Evolutionary conservation across 805 yeast species (phyloP).

Genomic region (Kazachstania psychrophila): DNA sequence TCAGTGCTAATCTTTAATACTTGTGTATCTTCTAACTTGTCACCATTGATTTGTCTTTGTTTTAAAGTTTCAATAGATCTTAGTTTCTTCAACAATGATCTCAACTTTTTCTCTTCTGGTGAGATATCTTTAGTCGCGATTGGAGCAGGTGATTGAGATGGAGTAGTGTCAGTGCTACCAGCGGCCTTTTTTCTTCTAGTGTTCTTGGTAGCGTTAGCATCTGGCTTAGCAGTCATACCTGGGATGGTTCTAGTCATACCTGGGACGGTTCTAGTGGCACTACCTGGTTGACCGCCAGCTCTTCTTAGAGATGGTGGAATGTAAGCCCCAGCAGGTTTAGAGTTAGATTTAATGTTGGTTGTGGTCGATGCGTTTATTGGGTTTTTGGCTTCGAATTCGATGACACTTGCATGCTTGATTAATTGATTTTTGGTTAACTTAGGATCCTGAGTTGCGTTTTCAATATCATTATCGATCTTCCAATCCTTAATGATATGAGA

Average conservation of each 20-base stretch:
- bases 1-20: conserved; percentile 82
- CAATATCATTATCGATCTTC: conserved; percentile 2
- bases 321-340: conserved; percentile 78
- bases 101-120: conserved; percentile 84
- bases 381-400: conserved; percentile 38
- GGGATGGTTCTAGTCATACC: conserved; percentile 44
- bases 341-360: conserved; percentile 6
- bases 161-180: conserved; percentile 2
- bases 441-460: conserved; percentile 38
- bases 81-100: conserved; percentile 83
- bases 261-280: conserved; percentile 37
- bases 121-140: conserved; percentile 29
- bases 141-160: conserved; percentile 10
- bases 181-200: conserved; percentile 60
- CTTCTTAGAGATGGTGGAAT: conserved; percentile 94
- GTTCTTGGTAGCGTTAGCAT: conserved; percentile 58
- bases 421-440: conserved; percentile 40
- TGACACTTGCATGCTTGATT: conserved; percentile 61
- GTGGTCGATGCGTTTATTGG: conserved; percentile 25
- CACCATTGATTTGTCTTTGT: conserved; percentile 74
- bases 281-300: conserved; percentile 22
- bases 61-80: conserved; percentile 92
- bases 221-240: conserved; percentile 33
- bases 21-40: conserved; percentile 87
- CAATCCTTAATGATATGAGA: conserved; percentile 27